phyloP scores from a whole-genome alignment of 2,329 filamentous ascomycete genomes.

The Neofusicoccum cordaticola region DNA sequence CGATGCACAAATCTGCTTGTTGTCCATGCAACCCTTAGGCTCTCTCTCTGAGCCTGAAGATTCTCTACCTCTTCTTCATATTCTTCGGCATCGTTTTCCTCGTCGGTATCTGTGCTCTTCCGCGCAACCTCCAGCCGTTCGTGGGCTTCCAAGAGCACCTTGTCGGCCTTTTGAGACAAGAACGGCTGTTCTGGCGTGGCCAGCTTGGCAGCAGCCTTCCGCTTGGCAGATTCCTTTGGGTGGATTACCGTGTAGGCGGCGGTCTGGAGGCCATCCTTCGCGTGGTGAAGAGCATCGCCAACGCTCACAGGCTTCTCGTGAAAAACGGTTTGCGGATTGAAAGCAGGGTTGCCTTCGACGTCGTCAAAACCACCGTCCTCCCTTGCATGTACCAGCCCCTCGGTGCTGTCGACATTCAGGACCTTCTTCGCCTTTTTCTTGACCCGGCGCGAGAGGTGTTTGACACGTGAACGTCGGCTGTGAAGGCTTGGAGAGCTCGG shows the following conservation, averaged over 20 bases:
- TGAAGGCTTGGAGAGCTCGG: not conserved
- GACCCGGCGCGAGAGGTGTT: not conserved
- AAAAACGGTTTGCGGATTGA: slow-evolving; percentile 29
- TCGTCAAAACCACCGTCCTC: not conserved
- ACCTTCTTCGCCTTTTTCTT: slow-evolving; percentile 2
- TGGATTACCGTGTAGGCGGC: slow-evolving; percentile 28
- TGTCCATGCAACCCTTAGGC: slow-evolving; percentile 38
- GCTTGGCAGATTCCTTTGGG: slow-evolving; percentile 30
- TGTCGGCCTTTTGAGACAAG: slow-evolving; percentile 31
- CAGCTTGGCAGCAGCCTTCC: slow-evolving; percentile 30
- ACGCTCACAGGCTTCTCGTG: slow-evolving; percentile 22
- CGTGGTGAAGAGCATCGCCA: slow-evolving; percentile 20
- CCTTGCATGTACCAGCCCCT: slow-evolving; percentile 1
- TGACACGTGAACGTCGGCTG: not conserved
- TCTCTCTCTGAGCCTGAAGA: slow-evolving; percentile 35
- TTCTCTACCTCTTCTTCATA: slow-evolving; percentile 23
- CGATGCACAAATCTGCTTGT: slow-evolving; percentile 37
- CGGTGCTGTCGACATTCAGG: slow-evolving; percentile 16
- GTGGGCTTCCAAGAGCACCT: slow-evolving; percentile 33
- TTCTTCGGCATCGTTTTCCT: slow-evolving; percentile 16
- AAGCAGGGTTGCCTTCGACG: slow-evolving; percentile 31
- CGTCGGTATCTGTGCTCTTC: not conserved
- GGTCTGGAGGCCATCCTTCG: slow-evolving; percentile 20
- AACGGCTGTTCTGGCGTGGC: slow-evolving; percentile 36
- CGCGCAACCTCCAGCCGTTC: slow-evolving; percentile 23